Percentiles rank a stretch among this genome's conserved stretches.
Evolutionary conservation across 2,329 filamentous ascomycete species (phyloP).

Genomic region (Amauroascus verrucosus): DNA sequence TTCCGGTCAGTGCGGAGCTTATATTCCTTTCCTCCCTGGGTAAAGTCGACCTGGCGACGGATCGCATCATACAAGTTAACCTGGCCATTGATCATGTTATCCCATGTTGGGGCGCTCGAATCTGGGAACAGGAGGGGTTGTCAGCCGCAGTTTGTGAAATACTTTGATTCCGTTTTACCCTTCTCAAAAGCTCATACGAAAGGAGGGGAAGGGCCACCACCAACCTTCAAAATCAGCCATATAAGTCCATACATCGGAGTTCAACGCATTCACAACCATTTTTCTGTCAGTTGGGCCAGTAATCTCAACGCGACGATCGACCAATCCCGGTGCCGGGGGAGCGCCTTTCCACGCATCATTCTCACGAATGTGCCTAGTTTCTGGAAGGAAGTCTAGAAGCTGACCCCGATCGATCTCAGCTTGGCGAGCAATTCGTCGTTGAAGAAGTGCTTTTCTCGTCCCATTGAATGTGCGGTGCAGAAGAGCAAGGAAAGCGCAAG

Average conservation of each 20-base stretch:
- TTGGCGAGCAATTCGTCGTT: slow-evolving; percentile 77
- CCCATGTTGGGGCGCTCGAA: slow-evolving; percentile 92
- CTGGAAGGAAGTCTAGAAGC: slow-evolving; percentile 86
- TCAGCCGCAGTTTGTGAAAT: neutral
- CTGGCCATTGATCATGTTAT: slow-evolving; percentile 98
- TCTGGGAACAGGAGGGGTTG: slow-evolving; percentile 44
- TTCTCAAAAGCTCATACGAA: neutral
- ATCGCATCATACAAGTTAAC: slow-evolving; percentile 96
- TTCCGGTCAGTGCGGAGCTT: slow-evolving; percentile 86
- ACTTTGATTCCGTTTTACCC: neutral
- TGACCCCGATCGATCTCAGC: slow-evolving; percentile 83
- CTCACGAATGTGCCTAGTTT: slow-evolving; percentile 92
- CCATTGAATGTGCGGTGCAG: slow-evolving; percentile 90
- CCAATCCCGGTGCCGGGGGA: slow-evolving; percentile 77
- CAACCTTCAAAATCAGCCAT: slow-evolving; percentile 98
- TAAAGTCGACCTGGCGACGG: slow-evolving; percentile 89
- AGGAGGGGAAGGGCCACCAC: slow-evolving; percentile 24
- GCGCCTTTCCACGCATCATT: slow-evolving; percentile 90
- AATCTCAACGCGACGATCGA: slow-evolving; percentile 92
- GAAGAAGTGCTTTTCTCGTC: slow-evolving; percentile 77
- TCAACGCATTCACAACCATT: slow-evolving; percentile 97
- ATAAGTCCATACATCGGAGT: slow-evolving; percentile 94
- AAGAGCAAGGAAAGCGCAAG: slow-evolving; percentile 82
- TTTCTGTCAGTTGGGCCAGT: slow-evolving; percentile 95
- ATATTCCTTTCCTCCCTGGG: slow-evolving; percentile 89